Percentiles rank a stretch among this genome's conserved stretches.
These are phyloP conservation scores for Dactylellina haptotyla DNA, from an alignment of 2,329 filamentous ascomycete species.

Conservation along the genomic window DNA sequence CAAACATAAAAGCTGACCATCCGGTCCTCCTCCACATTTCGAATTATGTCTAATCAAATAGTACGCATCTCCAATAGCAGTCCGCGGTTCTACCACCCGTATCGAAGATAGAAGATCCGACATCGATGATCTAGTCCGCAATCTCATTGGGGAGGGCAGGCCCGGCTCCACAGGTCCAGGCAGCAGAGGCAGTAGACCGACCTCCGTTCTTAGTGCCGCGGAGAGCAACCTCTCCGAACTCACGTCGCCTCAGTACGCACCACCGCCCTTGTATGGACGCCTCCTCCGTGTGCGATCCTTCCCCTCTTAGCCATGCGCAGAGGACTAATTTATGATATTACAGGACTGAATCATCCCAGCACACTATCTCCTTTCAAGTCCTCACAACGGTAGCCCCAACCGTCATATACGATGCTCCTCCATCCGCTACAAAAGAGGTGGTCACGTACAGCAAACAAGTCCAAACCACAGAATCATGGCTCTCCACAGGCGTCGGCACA, in stretches of 20 bases:
- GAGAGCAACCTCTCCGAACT: conserved; percentile 79
- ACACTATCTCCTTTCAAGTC: conserved; percentile 66
- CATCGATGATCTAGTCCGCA: conserved; percentile 86
- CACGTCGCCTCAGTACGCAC: conserved; percentile 62
- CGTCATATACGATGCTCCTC: conserved; percentile 82
- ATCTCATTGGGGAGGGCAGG: conserved; percentile 80
- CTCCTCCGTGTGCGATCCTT: conserved; percentile 9
- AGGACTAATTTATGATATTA: background rate
- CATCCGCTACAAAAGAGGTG: conserved; percentile 80
- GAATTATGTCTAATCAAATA: conserved; percentile 25
- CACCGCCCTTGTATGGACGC: conserved; percentile 26
- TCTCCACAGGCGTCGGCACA: conserved; percentile 72
- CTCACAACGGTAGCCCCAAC: conserved; percentile 78
- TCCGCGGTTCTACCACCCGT: conserved; percentile 24
- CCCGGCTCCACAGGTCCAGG: conserved; percentile 74
- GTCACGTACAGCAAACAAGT: conserved; percentile 98
- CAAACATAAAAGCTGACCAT: conserved; percentile 31
- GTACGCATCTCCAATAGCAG: conserved; percentile 49
- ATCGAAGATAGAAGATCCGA: conserved; percentile 65
- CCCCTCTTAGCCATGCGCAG: background rate
- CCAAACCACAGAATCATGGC: conserved; percentile 84
- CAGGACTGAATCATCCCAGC: conserved; percentile 59
- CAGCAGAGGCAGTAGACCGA: conserved; percentile 78
- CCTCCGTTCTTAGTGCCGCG: conserved; percentile 83
- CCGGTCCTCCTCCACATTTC: conserved; percentile 13